A percentile compares a stretch with the other conserved stretches of the same genome.
phyloP scores from a whole-genome alignment of 441 rosid genomes.

The Erodium moschatum region DNA sequence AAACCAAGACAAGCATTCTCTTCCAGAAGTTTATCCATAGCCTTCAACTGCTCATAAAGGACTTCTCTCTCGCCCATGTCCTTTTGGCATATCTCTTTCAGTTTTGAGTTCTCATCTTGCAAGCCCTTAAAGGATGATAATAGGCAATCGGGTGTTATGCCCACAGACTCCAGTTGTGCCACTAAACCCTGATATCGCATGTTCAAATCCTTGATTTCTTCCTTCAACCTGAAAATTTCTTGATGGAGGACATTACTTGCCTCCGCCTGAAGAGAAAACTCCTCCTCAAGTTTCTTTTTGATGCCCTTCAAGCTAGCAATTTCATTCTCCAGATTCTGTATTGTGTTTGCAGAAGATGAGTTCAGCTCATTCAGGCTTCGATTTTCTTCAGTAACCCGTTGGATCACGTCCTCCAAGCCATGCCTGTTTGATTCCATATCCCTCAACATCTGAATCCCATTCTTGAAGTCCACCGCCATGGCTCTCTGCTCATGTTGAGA shows the following conservation, averaged over 20 bases:
- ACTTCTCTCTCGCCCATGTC: conserved; percentile 34
- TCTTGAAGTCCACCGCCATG: conserved; percentile 45
- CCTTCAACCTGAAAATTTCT: conserved; percentile 41
- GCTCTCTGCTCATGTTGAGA: conserved; percentile 57
- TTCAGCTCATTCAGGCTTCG: conserved; percentile 39
- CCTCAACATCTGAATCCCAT: conserved; percentile 49
- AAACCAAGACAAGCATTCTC: conserved; percentile 49
- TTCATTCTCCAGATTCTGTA: conserved; percentile 39
- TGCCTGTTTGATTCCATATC: conserved; percentile 51
- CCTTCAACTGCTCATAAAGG: conserved; percentile 35
- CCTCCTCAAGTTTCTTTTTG: conserved; percentile 52
- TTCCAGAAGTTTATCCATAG: conserved; percentile 37
- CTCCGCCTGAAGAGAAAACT: conserved; percentile 38
- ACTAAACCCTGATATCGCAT: conserved; percentile 34
- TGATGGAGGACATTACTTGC: conserved; percentile 40
- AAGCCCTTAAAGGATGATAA: conserved; percentile 45
- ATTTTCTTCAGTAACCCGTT: conserved; percentile 43
- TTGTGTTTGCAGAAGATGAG: conserved; percentile 39
- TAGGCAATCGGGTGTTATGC: conserved; percentile 42
- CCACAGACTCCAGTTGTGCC: conserved; percentile 42
- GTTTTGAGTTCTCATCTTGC: conserved; percentile 45
- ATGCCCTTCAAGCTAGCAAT: conserved; percentile 40
- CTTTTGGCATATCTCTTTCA: conserved; percentile 32
- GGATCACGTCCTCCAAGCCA: conserved; percentile 36
- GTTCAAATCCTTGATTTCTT: conserved; percentile 37